These are phyloP conservation scores for Solanum hybrid DNA, from an alignment of 305 asterid genomes.

Conservation along the genomic window DNA sequence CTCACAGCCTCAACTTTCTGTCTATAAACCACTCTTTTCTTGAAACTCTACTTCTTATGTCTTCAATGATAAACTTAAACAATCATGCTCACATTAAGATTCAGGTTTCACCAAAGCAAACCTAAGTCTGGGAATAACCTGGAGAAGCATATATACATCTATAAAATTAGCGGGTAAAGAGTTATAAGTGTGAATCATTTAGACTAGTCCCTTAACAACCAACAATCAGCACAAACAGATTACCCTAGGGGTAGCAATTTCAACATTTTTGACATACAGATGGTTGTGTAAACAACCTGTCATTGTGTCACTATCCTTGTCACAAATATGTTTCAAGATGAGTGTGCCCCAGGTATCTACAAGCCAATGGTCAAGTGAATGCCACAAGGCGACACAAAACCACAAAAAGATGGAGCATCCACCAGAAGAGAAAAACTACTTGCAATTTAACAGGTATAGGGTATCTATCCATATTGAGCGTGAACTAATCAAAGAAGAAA, in stretches of 20 bases:
- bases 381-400: not conserved
- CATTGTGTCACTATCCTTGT: not conserved
- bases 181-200: not conserved
- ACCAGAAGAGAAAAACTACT: not conserved
- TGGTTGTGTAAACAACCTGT: not conserved
- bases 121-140: not conserved
- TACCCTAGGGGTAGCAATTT: not conserved
- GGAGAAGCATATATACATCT: not conserved
- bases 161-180: not conserved
- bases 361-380: not conserved
- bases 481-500: not conserved
- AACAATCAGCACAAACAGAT: not conserved
- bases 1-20: not conserved
- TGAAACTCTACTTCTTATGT: not conserved
- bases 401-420: not conserved
- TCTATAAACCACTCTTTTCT: not conserved
- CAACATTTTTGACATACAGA: not conserved
- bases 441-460: not conserved
- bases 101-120: not conserved
- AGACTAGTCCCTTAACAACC: not conserved
- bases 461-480: not conserved
- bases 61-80: not conserved
- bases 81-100: not conserved
- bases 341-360: not conserved
- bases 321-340: not conserved